A percentile compares a stretch with the other conserved stretches of the same genome.
These are phyloP conservation scores for Melampsora abietis-canadensis DNA, from an alignment of 1,284 basidiomycete genomes.

Conservation along the genomic window DNA sequence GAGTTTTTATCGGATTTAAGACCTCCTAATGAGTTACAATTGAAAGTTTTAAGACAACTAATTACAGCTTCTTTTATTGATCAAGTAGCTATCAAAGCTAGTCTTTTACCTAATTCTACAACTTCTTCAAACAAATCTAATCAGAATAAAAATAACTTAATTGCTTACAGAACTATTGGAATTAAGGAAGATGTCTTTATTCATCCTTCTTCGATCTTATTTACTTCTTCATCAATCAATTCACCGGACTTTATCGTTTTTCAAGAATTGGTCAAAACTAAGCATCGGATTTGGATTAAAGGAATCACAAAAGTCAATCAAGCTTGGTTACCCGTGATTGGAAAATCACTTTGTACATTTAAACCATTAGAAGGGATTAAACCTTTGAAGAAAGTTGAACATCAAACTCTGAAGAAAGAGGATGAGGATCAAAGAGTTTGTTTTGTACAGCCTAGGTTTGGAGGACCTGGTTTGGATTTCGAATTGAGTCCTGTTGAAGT, in stretches of 20 bases:
- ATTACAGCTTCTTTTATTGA: slow-evolving; percentile 89
- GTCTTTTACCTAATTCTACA: slow-evolving; percentile 60
- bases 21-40: slow-evolving; percentile 57
- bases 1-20: slow-evolving; percentile 45
- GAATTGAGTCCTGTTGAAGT: slow-evolving; percentile 45
- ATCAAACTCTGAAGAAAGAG: slow-evolving; percentile 3
- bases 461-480: slow-evolving; percentile 44
- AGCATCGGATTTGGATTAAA: slow-evolving; percentile 70
- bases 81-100: slow-evolving; percentile 88
- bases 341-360: slow-evolving; percentile 76
- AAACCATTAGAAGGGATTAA: slow-evolving; percentile 66
- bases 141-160: slow-evolving; percentile 70
- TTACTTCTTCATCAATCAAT: slow-evolving; percentile 56
- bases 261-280: slow-evolving; percentile 73
- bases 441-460: slow-evolving; percentile 47
- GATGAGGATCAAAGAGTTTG: slow-evolving; percentile 45
- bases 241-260: slow-evolving; percentile 88
- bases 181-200: slow-evolving; percentile 84
- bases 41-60: slow-evolving; percentile 86
- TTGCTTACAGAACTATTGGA: slow-evolving; percentile 80
- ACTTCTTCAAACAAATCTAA: slow-evolving; percentile 62
- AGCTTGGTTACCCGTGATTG: slow-evolving; percentile 79
- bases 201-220: slow-evolving; percentile 80
- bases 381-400: not conserved
- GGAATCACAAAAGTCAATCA: slow-evolving; percentile 86